Base-by-base conservation (phyloP, 148 eudicot genomes). In the Euryodendron excelsum region DNA sequence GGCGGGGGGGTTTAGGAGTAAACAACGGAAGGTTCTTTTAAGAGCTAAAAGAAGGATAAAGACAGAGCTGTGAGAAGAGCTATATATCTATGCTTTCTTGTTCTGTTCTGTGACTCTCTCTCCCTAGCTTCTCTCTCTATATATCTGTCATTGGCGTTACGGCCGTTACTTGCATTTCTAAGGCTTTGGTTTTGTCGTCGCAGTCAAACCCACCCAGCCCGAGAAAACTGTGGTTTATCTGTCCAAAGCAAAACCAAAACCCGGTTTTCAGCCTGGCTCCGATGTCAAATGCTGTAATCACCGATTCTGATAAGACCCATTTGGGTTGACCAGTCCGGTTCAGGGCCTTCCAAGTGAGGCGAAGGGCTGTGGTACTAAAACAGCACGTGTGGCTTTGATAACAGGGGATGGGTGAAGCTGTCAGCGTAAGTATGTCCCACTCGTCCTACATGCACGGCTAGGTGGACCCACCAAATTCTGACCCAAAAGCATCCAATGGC, bases 21-120 rank as follows among this genome's bases (percentile, higher is more conserved):
- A 80, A 80, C 83, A 60, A 80, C 79, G 75, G 83, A 80, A 80
- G 71, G 75, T 76, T 80, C 79, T 76, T 44, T 41, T 17, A 33
- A 18, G 30, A 64, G 6, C 17, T 4, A 65, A 27, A 59, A 9
- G n/a, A 41, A 41, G 45, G 45, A 5, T n/a, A 33, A 10, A 56
- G 25, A 62, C 69, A 58, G 67, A 74, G 66, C 36, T 73, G 12
- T 36, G 58, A 48, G 48, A 13, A 44, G 71, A 39, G 71, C 48
- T 5, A 2, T 4, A 23, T 34, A 30, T 30, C 74, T 50, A 23
- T 48, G 34, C 60, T 75, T 17, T 64, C 37, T 39, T 78, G 80
- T 66, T 69, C 39, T 39, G 64, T 52, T 65, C 33, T 41, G 44
- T 1, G 30, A 8, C 31, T 56, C 64, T 60, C 18, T 13, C 18